Conservation (phyloP, 1,284 basidiomycete genomes). For the Cryptococcus sp. region DNA sequence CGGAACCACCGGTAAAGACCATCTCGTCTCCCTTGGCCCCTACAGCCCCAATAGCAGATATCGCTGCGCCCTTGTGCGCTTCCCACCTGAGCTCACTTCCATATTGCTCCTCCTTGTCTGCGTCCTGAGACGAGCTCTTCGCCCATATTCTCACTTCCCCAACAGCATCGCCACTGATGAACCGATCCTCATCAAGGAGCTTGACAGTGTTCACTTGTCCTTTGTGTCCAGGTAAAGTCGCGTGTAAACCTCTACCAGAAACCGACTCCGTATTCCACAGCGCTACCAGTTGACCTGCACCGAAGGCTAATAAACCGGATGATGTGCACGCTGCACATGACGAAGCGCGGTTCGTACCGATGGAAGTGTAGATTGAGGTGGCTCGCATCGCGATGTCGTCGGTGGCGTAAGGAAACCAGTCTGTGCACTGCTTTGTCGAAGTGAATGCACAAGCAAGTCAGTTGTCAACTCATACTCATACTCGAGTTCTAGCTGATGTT, state of each 20-base stretch:
- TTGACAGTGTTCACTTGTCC: constrained; percentile 74
- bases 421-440: no score
- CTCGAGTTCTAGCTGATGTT: no score
- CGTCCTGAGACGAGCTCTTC: no score
- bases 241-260: constrained; percentile 59
- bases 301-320: constrained; percentile 69
- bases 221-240: constrained; percentile 73
- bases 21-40: constrained; percentile 43
- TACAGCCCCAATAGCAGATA: constrained; percentile 65
- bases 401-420: neutral
- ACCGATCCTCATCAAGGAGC: constrained; percentile 55
- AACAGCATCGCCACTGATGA: constrained; percentile 73
- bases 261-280: constrained; percentile 68
- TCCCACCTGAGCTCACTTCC: constrained; percentile 42
- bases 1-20: constrained; percentile 76
- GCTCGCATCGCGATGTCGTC: constrained; percentile 16
- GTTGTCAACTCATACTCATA: no score
- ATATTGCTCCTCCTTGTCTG: constrained; percentile 7
- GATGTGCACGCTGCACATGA: constrained; percentile 63
- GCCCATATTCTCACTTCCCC: constrained; percentile 59
- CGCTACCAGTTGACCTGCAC: constrained; percentile 71
- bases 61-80: constrained; percentile 65
- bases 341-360: constrained; percentile 73
- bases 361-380: constrained; percentile 67
- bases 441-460: no score